A percentile compares a stretch with the other conserved stretches of the same genome.
Evolutionary conservation across 192 early-diverging fungal genomes (phyloP).

Genomic region (Linnemannia exigua): DNA sequence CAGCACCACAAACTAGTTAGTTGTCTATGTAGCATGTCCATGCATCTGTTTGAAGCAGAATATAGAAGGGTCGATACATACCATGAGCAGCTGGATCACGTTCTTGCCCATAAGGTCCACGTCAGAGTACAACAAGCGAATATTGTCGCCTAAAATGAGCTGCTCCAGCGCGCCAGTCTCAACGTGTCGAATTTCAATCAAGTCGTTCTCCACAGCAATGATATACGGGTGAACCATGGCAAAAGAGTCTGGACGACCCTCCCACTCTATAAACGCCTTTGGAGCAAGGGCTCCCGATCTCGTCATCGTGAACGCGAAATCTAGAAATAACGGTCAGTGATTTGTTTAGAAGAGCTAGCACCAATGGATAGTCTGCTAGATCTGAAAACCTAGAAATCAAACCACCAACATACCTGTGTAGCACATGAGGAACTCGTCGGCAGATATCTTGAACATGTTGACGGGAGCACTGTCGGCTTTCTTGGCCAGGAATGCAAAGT

Average conservation of each 20-base stretch:
- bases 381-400: background rate
- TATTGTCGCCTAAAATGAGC: slow-evolving; percentile 31
- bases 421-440: slow-evolving; percentile 82
- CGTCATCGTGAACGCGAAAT: slow-evolving; percentile 93
- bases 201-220: slow-evolving; percentile 87
- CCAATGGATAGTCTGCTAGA: background rate
- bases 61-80: background rate
- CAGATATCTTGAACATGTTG: slow-evolving; percentile 82
- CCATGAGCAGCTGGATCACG: slow-evolving; percentile 32
- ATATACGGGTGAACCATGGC: slow-evolving; percentile 85
- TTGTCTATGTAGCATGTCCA: background rate
- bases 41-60: background rate
- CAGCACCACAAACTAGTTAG: background rate
- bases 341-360: background rate
- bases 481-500: slow-evolving; percentile 81
- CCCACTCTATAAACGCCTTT: slow-evolving; percentile 88
- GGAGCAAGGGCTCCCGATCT: slow-evolving; percentile 73
- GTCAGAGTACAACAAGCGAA: slow-evolving; percentile 20
- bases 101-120: slow-evolving; percentile 19
- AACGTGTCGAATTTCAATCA: slow-evolving; percentile 90
- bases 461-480: slow-evolving; percentile 83
- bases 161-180: slow-evolving; percentile 68
- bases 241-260: slow-evolving; percentile 87
- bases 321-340: slow-evolving; percentile 53
- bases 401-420: slow-evolving; percentile 78